phyloP scores from a whole-genome alignment of 768 basidiomycete species.

The Suillus spraguei region DNA sequence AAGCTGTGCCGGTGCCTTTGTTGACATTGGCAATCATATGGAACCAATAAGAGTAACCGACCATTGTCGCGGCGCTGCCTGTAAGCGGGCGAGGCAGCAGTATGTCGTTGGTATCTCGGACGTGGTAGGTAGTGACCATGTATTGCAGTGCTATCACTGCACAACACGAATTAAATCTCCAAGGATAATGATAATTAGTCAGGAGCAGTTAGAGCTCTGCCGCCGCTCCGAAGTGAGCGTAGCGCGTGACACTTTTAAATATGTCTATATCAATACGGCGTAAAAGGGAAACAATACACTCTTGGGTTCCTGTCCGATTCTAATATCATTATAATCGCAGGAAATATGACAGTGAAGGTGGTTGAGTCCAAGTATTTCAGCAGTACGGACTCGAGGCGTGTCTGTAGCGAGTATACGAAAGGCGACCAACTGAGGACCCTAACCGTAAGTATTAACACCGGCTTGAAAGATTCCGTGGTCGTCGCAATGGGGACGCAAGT shows the following conservation, averaged over 20 bases:
- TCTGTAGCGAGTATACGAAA: conserved; percentile 81
- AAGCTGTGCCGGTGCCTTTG: background rate
- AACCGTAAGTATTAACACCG: background rate
- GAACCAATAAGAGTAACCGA: too few relatives aligned
- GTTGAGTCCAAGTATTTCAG: too few relatives aligned
- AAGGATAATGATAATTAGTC: too few relatives aligned
- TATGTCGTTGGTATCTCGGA: conserved; percentile 93
- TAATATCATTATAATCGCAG: too few relatives aligned
- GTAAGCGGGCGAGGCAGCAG: conserved; percentile 97
- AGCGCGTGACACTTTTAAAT: too few relatives aligned
- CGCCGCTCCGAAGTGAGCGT: conserved; percentile 86
- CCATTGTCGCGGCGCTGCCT: conserved; percentile 90
- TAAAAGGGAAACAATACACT: conserved; percentile 47
- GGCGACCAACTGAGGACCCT: background rate
- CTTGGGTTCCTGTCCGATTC: conserved; percentile 91
- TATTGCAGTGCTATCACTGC: conserved; percentile 75
- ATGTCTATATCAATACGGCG: too few relatives aligned
- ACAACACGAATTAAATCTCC: too few relatives aligned
- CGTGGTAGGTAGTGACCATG: conserved; percentile 92
- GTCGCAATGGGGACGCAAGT: conserved; percentile 43
- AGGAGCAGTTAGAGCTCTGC: conserved; percentile 87
- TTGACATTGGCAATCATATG: too few relatives aligned
- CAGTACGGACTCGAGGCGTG: conserved; percentile 67
- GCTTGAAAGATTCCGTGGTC: background rate
- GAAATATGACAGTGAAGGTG: too few relatives aligned